Percentiles rank a stretch among this genome's conserved stretches.
phyloP scores from a whole-genome alignment of 2,329 filamentous ascomycete genomes.

The Endoconidiophora laricicola region DNA sequence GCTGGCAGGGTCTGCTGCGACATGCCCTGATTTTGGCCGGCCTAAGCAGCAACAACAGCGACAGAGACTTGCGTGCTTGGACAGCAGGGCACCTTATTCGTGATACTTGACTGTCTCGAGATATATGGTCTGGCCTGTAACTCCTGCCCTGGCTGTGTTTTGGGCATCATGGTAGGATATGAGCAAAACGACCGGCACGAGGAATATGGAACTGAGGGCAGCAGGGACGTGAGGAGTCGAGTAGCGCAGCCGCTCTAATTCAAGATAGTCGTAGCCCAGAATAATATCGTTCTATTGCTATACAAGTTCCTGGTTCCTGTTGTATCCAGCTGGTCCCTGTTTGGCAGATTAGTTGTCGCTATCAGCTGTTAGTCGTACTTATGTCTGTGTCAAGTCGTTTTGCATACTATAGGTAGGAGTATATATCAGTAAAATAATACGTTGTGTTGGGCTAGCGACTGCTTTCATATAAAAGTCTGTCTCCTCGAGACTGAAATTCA shows the following conservation, averaged over 20 bases:
- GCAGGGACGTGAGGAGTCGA: too few species aligned
- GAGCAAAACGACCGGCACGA: too few species aligned
- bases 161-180: neutral
- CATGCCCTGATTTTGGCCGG: too few species aligned
- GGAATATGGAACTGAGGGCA: too few species aligned
- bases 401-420: neutral
- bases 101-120: conserved; percentile 6
- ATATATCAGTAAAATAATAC: too few species aligned
- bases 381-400: neutral
- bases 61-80: neutral
- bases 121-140: conserved; percentile 8
- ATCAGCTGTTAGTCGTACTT: neutral
- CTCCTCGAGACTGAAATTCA: neutral
- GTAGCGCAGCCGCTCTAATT: too few species aligned
- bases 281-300: too few species aligned
- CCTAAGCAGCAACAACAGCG: neutral
- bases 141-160: conserved; percentile 1
- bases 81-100: neutral
- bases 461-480: neutral
- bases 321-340: neutral
- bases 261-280: too few species aligned
- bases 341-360: neutral
- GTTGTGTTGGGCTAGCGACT: too few species aligned
- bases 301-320: too few species aligned
- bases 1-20: too few species aligned